Base-by-base conservation (phyloP, 768 basidiomycete species). In the Lenzites betulinus region DNA sequence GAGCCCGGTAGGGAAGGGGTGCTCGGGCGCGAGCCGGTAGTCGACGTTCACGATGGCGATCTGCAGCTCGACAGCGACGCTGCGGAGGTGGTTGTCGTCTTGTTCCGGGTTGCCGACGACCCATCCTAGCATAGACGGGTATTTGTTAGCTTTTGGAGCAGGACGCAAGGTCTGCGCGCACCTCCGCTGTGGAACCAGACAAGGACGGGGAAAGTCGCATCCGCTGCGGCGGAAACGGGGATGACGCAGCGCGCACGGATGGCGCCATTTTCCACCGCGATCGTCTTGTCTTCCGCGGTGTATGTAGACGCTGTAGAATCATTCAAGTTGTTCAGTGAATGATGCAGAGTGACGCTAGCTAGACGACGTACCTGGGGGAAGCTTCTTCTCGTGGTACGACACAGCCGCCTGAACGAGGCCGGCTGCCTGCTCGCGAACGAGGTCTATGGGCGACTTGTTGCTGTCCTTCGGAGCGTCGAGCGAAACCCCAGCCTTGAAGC, bases 1-100 rank as follows among this genome's bases (percentile, higher is more conserved):
- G 25, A 64, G 16, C 7, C 54, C 51, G 5, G 54, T 65, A 3
- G 71, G 71, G 55, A 67, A 70, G 11, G 63, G 64, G 49, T 66
- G 54, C 51, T 72, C 71, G 3, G 71, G 71, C 6, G 70, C 68
- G 3, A 69, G 63, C 43, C 71, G 39, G 46, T 64, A 64, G 1
- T 54, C 63, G 13, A 64, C 63, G 39, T 60, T 66, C 13, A 70
- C 65, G 39, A 66, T 60, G 15, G 54, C 59, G 20, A 71, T 48
- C 22, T 61, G 51, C 3, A 65, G 39, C 12, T 69, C 60, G 2
- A 66, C 66, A 20, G 50, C 30, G 57, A 71, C 18, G 11, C 49
- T 52, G 9, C 64, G 54, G 18, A 71, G 64, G n/a, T 56, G 25
- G 42, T 41, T 46, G 38, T 70, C 70, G 44, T 70, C 66, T 18